Percentiles rank a stretch among this genome's conserved stretches.
These are phyloP conservation scores for Penicillium sp. DNA, from an alignment of 2,329 filamentous ascomycete species.

Conservation along the genomic window DNA sequence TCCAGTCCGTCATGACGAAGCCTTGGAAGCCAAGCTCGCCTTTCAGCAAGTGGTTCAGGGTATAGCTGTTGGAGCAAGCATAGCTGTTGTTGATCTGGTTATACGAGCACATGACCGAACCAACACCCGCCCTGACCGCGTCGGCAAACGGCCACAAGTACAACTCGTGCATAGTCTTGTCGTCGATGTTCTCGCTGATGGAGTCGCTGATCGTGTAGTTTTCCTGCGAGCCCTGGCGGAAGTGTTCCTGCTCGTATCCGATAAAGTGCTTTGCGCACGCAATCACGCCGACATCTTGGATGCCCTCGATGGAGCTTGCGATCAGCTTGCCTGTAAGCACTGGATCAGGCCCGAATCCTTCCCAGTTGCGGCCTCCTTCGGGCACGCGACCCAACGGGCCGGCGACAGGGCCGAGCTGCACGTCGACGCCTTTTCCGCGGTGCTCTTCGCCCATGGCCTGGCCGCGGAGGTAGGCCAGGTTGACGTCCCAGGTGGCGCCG, in stretches of 20 bases:
- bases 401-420: constrained; percentile 72
- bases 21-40: constrained; percentile 72
- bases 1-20: constrained; percentile 69
- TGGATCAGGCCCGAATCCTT: constrained; percentile 66
- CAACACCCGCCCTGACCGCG: constrained; percentile 62
- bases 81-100: constrained; percentile 68
- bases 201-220: constrained; percentile 61
- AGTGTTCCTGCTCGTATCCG: constrained; percentile 69
- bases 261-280: constrained; percentile 78
- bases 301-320: constrained; percentile 69
- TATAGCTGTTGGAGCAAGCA: constrained; percentile 61
- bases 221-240: constrained; percentile 61
- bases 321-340: constrained; percentile 70
- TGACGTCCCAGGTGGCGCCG: constrained; percentile 77
- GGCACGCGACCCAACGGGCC: constrained; percentile 67
- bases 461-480: constrained; percentile 65
- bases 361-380: constrained; percentile 68
- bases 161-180: constrained; percentile 60
- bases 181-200: constrained; percentile 59
- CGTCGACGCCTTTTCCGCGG: constrained; percentile 69
- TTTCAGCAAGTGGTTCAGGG: constrained; percentile 62
- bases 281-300: constrained; percentile 77
- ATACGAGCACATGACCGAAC: constrained; percentile 69
- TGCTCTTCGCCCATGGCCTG: constrained; percentile 72
- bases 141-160: constrained; percentile 68